Conservation (phyloP, 345 rosid genomes). For the Viola odorata region DNA sequence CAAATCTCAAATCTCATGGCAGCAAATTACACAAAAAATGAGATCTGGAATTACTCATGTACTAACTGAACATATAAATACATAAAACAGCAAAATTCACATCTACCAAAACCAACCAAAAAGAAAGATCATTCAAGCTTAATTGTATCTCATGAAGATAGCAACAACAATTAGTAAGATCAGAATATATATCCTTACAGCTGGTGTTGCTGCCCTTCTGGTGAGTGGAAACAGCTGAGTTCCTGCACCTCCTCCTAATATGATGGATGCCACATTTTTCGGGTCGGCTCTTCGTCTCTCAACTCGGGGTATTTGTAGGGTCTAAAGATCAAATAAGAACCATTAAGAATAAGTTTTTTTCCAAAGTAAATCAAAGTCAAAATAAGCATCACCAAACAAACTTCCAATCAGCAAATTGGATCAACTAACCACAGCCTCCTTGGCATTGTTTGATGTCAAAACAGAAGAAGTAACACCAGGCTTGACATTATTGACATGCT, state of each 20-base stretch:
- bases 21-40: not conserved
- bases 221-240: slow-evolving; percentile 91
- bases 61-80: no score
- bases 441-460: slow-evolving; percentile 55
- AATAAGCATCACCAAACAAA: not conserved
- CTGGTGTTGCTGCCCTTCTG: slow-evolving; percentile 84
- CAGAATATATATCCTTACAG: slow-evolving; percentile 44
- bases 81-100: no score
- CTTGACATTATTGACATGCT: slow-evolving; percentile 29
- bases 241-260: slow-evolving; percentile 95
- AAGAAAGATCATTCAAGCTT: no score
- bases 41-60: no score
- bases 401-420: not conserved
- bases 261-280: slow-evolving; percentile 76
- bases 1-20: slow-evolving; percentile 3
- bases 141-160: no score
- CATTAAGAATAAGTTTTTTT: not conserved
- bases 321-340: slow-evolving; percentile 29
- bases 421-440: slow-evolving; percentile 52
- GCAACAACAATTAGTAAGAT: no score
- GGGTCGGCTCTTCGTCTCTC: slow-evolving; percentile 66
- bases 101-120: no score
- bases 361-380: not conserved
- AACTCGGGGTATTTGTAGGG: slow-evolving; percentile 37
- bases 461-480: slow-evolving; percentile 57